These are phyloP conservation scores for Lactarius trivialis DNA, from an alignment of 768 basidiomycete genomes.

Conservation along the genomic window DNA sequence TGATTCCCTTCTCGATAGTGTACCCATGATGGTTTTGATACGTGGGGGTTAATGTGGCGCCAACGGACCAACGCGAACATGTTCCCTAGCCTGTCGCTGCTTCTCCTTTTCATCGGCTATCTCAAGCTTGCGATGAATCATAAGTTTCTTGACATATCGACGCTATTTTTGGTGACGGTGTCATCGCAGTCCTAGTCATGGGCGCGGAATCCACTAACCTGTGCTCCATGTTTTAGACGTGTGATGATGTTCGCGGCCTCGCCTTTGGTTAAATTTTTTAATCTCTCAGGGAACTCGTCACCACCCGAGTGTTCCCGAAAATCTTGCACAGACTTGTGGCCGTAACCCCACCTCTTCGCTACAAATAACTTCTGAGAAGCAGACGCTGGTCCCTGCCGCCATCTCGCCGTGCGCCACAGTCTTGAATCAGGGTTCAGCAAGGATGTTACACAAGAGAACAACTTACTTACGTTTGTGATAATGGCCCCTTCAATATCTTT, in stretches of 20 bases:
- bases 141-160: constrained; percentile 49
- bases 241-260: constrained; percentile 75
- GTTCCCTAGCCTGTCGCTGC: constrained; percentile 43
- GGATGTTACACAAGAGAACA: constrained; percentile 5
- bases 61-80: constrained; percentile 56
- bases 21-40: neutral
- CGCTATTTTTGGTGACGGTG: constrained; percentile 34
- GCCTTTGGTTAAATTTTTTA: constrained; percentile 60
- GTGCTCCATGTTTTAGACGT: constrained; percentile 69
- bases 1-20: neutral
- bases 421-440: constrained; percentile 30
- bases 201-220: constrained; percentile 36
- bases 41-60: constrained; percentile 18
- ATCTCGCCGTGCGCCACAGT: constrained; percentile 54
- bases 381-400: constrained; percentile 59
- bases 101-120: constrained; percentile 42
- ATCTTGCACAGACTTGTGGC: constrained; percentile 24
- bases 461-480: constrained; percentile 45
- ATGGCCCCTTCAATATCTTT: constrained; percentile 47
- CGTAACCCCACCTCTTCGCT: constrained; percentile 41
- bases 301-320: constrained; percentile 23
- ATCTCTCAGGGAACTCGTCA: constrained; percentile 27
- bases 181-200: neutral
- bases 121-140: constrained; percentile 34
- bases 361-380: constrained; percentile 54